Conservation (phyloP, 2,329 filamentous ascomycete genomes). For the Cladosporium sp. region DNA sequence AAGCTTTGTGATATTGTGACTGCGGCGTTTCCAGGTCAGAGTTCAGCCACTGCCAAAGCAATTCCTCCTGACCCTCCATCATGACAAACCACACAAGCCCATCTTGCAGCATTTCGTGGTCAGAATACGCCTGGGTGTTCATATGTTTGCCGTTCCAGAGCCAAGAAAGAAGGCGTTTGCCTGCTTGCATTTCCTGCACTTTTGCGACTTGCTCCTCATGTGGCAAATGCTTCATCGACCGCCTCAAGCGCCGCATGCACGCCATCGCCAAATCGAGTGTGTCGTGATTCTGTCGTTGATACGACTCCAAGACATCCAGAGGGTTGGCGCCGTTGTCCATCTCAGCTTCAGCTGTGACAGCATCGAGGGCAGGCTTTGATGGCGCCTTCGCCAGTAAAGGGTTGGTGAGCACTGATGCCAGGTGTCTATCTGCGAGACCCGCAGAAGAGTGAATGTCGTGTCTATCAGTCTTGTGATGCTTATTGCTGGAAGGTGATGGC, state of each 20-base stretch:
- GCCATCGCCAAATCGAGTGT: constrained; percentile 35
- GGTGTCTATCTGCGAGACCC: constrained; percentile 40
- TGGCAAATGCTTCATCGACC: constrained; percentile 17
- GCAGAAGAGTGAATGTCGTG: constrained; percentile 32
- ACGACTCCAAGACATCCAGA: constrained; percentile 37
- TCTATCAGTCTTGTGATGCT: constrained; percentile 18
- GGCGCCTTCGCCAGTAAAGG: constrained; percentile 38
- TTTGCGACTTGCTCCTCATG: constrained; percentile 13
- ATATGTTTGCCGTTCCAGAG: constrained; percentile 23
- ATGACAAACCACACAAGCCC: constrained; percentile 24
- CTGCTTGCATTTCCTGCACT: constrained; percentile 20
- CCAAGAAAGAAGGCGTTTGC: constrained; percentile 28
- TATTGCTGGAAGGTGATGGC: constrained; percentile 9
- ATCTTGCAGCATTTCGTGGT: constrained; percentile 20
- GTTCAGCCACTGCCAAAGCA: constrained; percentile 29
- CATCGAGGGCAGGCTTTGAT: constrained; percentile 6
- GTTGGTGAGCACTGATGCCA: constrained; percentile 49
- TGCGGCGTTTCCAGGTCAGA: constrained; percentile 16
- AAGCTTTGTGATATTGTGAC: neutral
- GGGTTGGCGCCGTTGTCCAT: constrained; percentile 28
- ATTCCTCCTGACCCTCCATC: constrained; percentile 24
- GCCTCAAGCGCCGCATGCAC: constrained; percentile 34
- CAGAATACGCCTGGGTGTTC: constrained; percentile 18
- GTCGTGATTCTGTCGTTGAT: constrained; percentile 36
- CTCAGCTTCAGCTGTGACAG: constrained; percentile 25